Base-by-base conservation (phyloP, 805 yeast genomes). In the Blastobotrys chiropterorum region DNA sequence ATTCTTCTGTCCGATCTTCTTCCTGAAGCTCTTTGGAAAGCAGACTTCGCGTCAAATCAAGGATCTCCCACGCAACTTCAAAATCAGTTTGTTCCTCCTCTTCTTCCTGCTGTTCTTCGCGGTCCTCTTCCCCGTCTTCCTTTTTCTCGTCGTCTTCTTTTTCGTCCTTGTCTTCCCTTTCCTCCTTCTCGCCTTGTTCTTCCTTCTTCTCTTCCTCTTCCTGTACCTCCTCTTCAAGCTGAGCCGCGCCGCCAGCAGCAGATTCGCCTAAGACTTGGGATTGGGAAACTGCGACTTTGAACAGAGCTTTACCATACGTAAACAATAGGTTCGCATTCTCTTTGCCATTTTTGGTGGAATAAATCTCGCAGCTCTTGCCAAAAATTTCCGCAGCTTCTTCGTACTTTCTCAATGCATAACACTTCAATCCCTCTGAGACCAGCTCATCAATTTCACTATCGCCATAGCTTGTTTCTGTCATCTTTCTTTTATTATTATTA, bases 61-160 rank as follows among this genome's bases (percentile, higher is more conserved):
- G 70, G 6, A 87, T 78, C 38, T 86, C 94, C 94, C 96, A 86
- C 0, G 97, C 95, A 15, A 83, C 79, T 64, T 86, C 95, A 62
- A 92, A 87, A 60, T 85, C 95, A 15, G 81, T 75, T 56, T 82
- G 86, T 41, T 79, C 79, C 31, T 72, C 76, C 19, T 67, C 78
- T 14, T 49, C 56, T 6, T 60, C 68, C 30, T 45, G 69, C 51
- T 53, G 64, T 17, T 60, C 67, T n/a, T n/a, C n/a, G n/a, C n/a
- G n/a, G n/a, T n/a, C n/a, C n/a, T n/a, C n/a, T 2, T 60, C 62
- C 4, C 54, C 64, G 21, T 54, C 59, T 3, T 58, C 64, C 2
- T 55, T 59, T 14, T 52, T 56, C 3, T 53, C 55, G 48, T 49
- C 58, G 44, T 22, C 55, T 20, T 16, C 59, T 43, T 46, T 51